These are phyloP conservation scores for Fraxinus americana DNA, from an alignment of 257 asterid genomes.

Conservation along the genomic window DNA sequence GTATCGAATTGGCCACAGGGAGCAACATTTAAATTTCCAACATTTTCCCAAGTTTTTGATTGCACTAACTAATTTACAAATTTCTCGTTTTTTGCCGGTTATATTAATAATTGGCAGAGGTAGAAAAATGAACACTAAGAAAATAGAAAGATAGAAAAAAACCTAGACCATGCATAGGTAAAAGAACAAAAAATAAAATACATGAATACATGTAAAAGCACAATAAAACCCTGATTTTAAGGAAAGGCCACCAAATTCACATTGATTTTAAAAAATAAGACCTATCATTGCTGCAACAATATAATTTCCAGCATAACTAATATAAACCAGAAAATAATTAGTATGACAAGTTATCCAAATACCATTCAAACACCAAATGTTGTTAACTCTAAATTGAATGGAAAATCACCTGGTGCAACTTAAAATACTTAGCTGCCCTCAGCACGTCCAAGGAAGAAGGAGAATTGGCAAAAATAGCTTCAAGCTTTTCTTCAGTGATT, in stretches of 20 bases:
- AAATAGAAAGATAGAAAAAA: not conserved
- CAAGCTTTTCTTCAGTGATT: constrained; percentile 56
- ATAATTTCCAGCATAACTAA: not conserved
- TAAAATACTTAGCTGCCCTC: constrained; percentile 73
- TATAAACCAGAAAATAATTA: too few species aligned
- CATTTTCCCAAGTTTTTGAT: too few species aligned
- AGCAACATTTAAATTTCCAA: too few species aligned
- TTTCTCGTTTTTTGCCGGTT: not conserved
- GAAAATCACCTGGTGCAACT: constrained; percentile 74
- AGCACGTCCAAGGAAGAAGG: constrained; percentile 85
- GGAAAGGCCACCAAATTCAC: too few species aligned
- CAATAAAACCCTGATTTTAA: too few species aligned
- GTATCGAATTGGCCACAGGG: too few species aligned
- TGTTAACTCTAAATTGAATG: not conserved
- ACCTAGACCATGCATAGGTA: not conserved
- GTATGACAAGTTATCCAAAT: not conserved
- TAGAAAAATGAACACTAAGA: not conserved
- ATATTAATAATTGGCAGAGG: not conserved
- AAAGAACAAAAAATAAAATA: not conserved
- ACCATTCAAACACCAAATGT: not conserved
- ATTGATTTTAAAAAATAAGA: too few species aligned
- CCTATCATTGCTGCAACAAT: not conserved
- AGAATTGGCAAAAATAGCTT: constrained; percentile 63
- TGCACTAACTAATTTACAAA: too few species aligned
- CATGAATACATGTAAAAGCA: not conserved